A percentile compares a stretch with the other conserved stretches of the same genome.
These are phyloP conservation scores for Lachnellula hyalina DNA, from an alignment of 2,329 filamentous ascomycete genomes.

Conservation along the genomic window DNA sequence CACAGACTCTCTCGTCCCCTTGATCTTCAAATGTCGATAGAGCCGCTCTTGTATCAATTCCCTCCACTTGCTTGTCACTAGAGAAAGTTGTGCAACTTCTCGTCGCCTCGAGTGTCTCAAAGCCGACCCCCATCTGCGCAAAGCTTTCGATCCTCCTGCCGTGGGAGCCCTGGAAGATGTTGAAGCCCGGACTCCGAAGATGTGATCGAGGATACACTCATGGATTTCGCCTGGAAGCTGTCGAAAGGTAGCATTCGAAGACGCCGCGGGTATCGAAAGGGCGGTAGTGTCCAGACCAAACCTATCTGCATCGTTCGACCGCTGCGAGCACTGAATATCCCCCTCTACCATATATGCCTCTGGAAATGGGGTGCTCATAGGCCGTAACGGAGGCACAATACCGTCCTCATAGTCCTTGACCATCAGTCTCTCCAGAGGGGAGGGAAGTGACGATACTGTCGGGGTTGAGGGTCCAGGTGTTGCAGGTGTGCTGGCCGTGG, in stretches of 20 bases:
- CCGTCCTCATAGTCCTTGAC: conserved; percentile 17
- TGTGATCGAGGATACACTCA: conserved; percentile 64
- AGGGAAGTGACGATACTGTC: conserved; percentile 20
- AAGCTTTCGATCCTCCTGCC: conserved; percentile 45
- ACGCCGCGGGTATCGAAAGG: background rate
- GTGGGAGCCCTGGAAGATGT: conserved; percentile 52
- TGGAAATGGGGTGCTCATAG: conserved; percentile 31
- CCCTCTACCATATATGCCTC: conserved; percentile 26
- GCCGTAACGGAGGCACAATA: conserved; percentile 27
- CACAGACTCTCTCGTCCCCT: conserved; percentile 61
- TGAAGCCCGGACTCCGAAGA: conserved; percentile 64
- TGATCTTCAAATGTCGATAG: conserved; percentile 71
- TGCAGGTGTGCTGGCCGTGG: conserved; percentile 28
- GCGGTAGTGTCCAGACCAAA: conserved; percentile 4
- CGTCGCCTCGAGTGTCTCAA: conserved; percentile 62
- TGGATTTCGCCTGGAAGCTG: conserved; percentile 65
- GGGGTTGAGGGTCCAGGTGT: conserved; percentile 31
- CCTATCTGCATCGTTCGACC: conserved; percentile 12
- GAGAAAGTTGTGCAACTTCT: conserved; percentile 60
- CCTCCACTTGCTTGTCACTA: conserved; percentile 60
- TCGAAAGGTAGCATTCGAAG: conserved; percentile 18
- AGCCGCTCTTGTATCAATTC: conserved; percentile 64
- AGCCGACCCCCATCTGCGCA: conserved; percentile 58
- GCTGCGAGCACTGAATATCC: conserved; percentile 21
- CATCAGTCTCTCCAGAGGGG: conserved; percentile 23